A percentile compares a stretch with the other conserved stretches of the same genome.
Evolutionary conservation across 2,329 filamentous ascomycete species (phyloP).

Genomic region (Fusarium sp.): DNA sequence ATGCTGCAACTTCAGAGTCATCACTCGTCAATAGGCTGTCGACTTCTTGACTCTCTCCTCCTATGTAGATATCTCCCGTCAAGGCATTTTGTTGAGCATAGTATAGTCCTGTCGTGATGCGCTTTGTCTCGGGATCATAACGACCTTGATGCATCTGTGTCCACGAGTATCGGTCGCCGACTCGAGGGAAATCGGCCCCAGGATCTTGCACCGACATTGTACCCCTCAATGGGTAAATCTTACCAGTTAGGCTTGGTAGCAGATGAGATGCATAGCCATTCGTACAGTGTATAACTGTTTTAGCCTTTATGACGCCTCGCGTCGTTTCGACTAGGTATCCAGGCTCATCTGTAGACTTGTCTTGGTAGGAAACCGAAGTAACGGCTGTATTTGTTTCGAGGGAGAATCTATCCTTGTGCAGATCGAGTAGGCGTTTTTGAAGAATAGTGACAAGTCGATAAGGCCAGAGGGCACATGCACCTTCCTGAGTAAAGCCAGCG

Average conservation of each 20-base stretch:
- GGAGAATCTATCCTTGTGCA: slow-evolving; percentile 43
- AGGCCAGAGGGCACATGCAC: slow-evolving; percentile 59
- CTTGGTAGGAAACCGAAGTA: slow-evolving; percentile 27
- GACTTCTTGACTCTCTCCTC: slow-evolving; percentile 58
- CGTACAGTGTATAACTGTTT: slow-evolving; percentile 66
- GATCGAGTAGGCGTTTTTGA: slow-evolving; percentile 50
- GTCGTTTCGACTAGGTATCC: slow-evolving; percentile 55
- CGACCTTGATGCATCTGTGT: slow-evolving; percentile 53
- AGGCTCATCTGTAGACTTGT: slow-evolving; percentile 43
- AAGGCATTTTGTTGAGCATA: slow-evolving; percentile 42
- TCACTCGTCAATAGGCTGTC: slow-evolving; percentile 56
- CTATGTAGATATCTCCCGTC: slow-evolving; percentile 60
- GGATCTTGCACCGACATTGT: slow-evolving; percentile 62
- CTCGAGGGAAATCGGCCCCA: slow-evolving; percentile 42
- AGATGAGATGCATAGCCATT: slow-evolving; percentile 64
- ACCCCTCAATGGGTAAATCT: slow-evolving; percentile 55
- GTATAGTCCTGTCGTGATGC: slow-evolving; percentile 40
- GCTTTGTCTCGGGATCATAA: slow-evolving; percentile 61
- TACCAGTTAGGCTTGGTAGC: slow-evolving; percentile 58
- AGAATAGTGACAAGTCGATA: slow-evolving; percentile 58
- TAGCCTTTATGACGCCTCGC: slow-evolving; percentile 56
- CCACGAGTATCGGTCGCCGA: slow-evolving; percentile 55
- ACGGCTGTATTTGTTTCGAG: slow-evolving; percentile 53
- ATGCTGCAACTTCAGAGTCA: slow-evolving; percentile 53
- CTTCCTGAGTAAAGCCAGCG: slow-evolving; percentile 51